A percentile compares a stretch with the other conserved stretches of the same genome.
Conservation (phyloP, 2,329 filamentous ascomycete species). For the Ophiostoma ips region DNA sequence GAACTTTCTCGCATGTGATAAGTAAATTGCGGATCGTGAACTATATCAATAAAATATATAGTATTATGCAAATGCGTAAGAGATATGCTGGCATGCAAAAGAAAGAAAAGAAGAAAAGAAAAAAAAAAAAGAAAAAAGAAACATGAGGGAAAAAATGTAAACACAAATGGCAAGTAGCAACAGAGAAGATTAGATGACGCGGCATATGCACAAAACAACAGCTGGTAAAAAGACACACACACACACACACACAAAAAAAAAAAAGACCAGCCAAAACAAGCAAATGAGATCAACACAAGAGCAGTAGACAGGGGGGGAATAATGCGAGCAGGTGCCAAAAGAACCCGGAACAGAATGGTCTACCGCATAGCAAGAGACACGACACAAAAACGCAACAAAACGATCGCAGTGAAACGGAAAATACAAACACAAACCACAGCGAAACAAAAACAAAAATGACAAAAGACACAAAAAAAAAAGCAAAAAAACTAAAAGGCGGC, state of each 20-base stretch:
- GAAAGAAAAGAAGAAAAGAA: neutral
- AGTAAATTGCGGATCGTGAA: too few species aligned
- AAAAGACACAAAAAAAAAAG: neutral
- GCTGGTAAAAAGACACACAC: neutral
- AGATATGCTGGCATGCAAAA: neutral
- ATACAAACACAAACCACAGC: too few species aligned
- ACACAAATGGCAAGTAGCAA: too few species aligned
- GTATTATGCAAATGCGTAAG: neutral
- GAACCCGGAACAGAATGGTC: too few species aligned
- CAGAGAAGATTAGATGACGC: neutral
- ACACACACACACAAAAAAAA: too few species aligned
- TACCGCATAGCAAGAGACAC: too few species aligned
- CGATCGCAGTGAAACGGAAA: neutral
- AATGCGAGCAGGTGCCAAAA: neutral
- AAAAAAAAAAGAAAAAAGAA: too few species aligned
- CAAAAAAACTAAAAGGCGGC: slow-evolving; percentile 18
- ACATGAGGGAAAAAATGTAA: too few species aligned
- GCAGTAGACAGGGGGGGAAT: neutral
- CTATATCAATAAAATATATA: neutral
- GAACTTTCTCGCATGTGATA: neutral
- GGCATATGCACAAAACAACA: too few species aligned
- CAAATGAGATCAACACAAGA: neutral
- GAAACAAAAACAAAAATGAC: neutral
- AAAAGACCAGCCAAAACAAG: neutral
- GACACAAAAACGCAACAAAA: too few species aligned